Evolutionary conservation across 768 basidiomycete genomes (phyloP).

Genomic region (Phaeotremella skinneri): DNA sequence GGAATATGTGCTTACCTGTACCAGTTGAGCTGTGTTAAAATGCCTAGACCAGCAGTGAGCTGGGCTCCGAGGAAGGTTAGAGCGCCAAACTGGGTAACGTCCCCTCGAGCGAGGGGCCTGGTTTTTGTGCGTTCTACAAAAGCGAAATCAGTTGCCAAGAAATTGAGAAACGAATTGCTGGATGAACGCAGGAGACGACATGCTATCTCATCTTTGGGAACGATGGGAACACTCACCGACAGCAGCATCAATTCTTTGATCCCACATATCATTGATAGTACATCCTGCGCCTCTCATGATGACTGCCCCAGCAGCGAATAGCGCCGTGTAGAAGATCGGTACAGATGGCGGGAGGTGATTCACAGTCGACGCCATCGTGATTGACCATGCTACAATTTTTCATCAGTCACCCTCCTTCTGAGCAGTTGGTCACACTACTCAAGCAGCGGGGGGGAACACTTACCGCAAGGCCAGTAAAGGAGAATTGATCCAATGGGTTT

Average conservation of each 20-base stretch:
- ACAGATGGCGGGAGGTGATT: slow-evolving; percentile 64
- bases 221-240: slow-evolving; percentile 66
- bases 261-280: slow-evolving; percentile 99
- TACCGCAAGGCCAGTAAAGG: slow-evolving; percentile 91
- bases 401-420: neutral
- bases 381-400: slow-evolving; percentile 77
- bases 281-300: slow-evolving; percentile 98
- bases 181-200: neutral
- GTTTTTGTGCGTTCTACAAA: slow-evolving; percentile 72
- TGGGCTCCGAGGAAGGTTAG: slow-evolving; percentile 77
- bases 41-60: slow-evolving; percentile 74
- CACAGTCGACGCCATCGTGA: slow-evolving; percentile 91
- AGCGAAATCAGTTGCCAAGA: neutral
- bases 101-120: slow-evolving; percentile 82
- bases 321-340: slow-evolving; percentile 69
- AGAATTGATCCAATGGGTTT: slow-evolving; percentile 93
- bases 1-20: slow-evolving; percentile 69
- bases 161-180: neutral
- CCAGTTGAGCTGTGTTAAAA: slow-evolving; percentile 87
- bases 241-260: slow-evolving; percentile 80
- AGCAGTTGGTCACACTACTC: neutral
- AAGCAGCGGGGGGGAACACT: slow-evolving; percentile 44
- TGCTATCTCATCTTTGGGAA: neutral
- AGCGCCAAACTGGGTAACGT: slow-evolving; percentile 72
- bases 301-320: slow-evolving; percentile 86